Percentiles rank a stretch among this genome's conserved stretches.
These are phyloP conservation scores for Camellia oleifera DNA, from an alignment of 179 eudicot genomes.

Conservation along the genomic window DNA sequence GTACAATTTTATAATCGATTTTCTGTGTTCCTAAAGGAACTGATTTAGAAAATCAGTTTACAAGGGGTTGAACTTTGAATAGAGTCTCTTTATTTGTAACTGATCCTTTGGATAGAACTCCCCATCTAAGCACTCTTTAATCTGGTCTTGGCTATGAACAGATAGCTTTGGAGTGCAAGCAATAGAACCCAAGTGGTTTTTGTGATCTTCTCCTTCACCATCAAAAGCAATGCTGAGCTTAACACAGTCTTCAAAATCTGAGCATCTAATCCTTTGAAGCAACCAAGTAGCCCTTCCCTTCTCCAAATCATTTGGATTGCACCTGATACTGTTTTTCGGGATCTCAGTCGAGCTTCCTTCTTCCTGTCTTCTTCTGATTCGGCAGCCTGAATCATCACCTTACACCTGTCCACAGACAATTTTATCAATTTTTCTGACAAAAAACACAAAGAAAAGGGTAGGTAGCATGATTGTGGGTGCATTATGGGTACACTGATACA, in stretches of 20 bases:
- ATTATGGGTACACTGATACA: too few species aligned
- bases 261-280: slow-evolving; percentile 81
- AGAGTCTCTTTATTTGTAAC: too few species aligned
- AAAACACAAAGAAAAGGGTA: neutral
- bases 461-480: too few species aligned
- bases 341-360: slow-evolving; percentile 18
- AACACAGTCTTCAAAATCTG: slow-evolving; percentile 93
- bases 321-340: slow-evolving; percentile 55
- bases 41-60: too few species aligned
- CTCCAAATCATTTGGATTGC: slow-evolving; percentile 67
- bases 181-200: too few species aligned
- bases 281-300: slow-evolving; percentile 78
- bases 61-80: too few species aligned
- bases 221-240: slow-evolving; percentile 90
- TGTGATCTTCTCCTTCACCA: slow-evolving; percentile 77
- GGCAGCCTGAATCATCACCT: slow-evolving; percentile 86
- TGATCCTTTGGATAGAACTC: too few species aligned
- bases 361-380: slow-evolving; percentile 48
- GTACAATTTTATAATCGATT: too few species aligned
- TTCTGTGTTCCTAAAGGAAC: too few species aligned
- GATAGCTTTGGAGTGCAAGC: too few species aligned
- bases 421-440: neutral
- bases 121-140: too few species aligned
- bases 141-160: too few species aligned
- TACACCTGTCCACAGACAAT: slow-evolving; percentile 54